phyloP scores from a whole-genome alignment of 179 eudicot species.

The Beta macrorhiza region DNA sequence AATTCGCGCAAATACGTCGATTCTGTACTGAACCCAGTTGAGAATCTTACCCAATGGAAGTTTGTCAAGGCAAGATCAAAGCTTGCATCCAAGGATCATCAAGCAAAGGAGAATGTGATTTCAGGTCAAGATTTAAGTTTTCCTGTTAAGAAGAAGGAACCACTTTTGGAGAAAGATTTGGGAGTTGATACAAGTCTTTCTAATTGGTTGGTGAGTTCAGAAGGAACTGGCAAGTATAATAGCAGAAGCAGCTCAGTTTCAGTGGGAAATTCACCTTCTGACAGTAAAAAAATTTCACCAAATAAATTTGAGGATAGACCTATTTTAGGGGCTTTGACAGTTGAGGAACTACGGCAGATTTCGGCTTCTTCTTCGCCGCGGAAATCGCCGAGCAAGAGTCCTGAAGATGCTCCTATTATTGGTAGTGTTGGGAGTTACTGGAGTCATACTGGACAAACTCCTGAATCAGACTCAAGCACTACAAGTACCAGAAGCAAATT shows the following conservation, averaged over 20 bases:
- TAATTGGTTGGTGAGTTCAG: conserved; percentile 35
- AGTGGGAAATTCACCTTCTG: conserved; percentile 32
- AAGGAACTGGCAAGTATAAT: conserved; percentile 18
- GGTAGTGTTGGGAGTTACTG: conserved; percentile 52
- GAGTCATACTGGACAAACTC: conserved; percentile 40
- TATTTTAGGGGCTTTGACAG: conserved; percentile 39
- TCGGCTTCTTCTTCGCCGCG: conserved; percentile 36
- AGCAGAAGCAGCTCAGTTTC: conserved; percentile 36
- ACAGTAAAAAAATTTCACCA: conserved; percentile 28
- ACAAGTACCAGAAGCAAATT: conserved; percentile 33
- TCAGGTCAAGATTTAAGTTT: conserved; percentile 11
- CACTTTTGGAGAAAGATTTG: conserved; percentile 16
- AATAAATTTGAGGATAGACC: conserved; percentile 46
- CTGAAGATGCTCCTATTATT: conserved; percentile 48
- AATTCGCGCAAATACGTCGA: conserved; percentile 17
- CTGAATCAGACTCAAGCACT: conserved; percentile 33
- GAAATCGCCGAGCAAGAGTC: conserved; percentile 38
- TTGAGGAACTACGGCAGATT: conserved; percentile 40
- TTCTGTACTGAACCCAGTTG: conserved; percentile 47
- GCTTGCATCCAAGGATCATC: conserved; percentile 25
- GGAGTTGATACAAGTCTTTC: conserved; percentile 46
- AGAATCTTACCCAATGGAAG: conserved; percentile 51
- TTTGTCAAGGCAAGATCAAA: conserved; percentile 41
- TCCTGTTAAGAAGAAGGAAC: conserved; percentile 12
- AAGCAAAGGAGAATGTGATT: conserved; percentile 36